These are phyloP conservation scores for Fraxinus nigra DNA, from an alignment of 305 asterid genomes.

Conservation along the genomic window DNA sequence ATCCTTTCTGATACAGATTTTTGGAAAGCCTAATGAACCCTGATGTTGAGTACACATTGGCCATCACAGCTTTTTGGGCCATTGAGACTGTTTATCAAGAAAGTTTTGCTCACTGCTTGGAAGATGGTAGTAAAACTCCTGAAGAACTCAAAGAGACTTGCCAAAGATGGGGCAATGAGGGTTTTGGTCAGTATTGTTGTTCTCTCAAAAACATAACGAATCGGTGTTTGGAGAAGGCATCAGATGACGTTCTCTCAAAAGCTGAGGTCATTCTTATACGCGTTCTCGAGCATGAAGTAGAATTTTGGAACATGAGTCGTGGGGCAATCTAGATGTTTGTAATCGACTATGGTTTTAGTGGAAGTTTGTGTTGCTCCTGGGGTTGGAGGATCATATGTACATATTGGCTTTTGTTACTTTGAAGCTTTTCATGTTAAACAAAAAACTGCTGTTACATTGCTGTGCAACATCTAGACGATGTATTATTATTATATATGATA, in stretches of 20 bases:
- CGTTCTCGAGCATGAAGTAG: conserved; percentile 62
- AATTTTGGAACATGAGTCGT: conserved; percentile 78
- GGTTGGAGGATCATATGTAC: background rate
- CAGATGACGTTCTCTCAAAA: conserved; percentile 44
- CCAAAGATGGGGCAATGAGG: conserved; percentile 65
- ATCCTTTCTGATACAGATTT: conserved; percentile 34
- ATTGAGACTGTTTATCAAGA: conserved; percentile 78
- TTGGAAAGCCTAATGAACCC: conserved; percentile 54
- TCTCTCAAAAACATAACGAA: conserved; percentile 50
- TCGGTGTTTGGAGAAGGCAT: conserved; percentile 48
- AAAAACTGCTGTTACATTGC: background rate
- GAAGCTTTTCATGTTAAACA: background rate
- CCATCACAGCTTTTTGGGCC: conserved; percentile 73
- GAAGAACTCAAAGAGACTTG: conserved; percentile 70
- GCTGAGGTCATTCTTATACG: conserved; percentile 52
- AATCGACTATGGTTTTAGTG: background rate
- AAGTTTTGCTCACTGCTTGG: conserved; percentile 80
- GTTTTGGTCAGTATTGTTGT: conserved; percentile 51
- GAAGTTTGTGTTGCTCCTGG: background rate
- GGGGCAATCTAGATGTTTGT: conserved; percentile 29
- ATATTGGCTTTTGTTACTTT: background rate
- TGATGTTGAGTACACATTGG: conserved; percentile 60
- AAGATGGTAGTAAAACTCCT: conserved; percentile 54
- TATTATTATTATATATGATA: background rate
- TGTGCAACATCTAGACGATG: background rate